Conservation (phyloP, 164 flowering plant species). For the Magnolia kwangsiensis region DNA sequence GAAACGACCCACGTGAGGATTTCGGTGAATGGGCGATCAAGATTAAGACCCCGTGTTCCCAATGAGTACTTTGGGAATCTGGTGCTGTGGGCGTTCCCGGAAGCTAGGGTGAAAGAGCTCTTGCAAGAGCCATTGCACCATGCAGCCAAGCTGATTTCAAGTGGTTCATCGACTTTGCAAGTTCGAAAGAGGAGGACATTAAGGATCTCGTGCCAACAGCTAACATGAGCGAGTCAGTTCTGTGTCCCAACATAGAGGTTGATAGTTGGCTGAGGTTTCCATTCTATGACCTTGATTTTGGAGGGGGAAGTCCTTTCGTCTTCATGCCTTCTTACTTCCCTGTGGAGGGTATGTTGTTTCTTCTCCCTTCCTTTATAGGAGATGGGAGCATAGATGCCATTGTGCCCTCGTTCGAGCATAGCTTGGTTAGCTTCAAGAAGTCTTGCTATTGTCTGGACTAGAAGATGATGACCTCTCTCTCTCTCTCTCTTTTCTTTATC, state of each 20-base stretch:
- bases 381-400: constrained; percentile 11
- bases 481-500: too few species aligned
- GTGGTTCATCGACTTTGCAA: constrained; percentile 19
- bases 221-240: constrained; percentile 11
- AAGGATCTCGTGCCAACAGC: constrained; percentile 28
- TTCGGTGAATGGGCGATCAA: constrained; percentile 27
- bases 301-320: constrained; percentile 26
- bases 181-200: constrained; percentile 12
- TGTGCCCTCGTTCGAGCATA: constrained; percentile 19
- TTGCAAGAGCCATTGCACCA: constrained; percentile 15
- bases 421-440: constrained; percentile 23
- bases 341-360: constrained; percentile 31
- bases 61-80: constrained; percentile 15
- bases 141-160: constrained; percentile 25
- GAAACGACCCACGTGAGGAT: constrained; percentile 25
- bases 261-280: constrained; percentile 37
- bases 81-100: constrained; percentile 38
- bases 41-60: constrained; percentile 13
- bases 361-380: constrained; percentile 28
- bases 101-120: constrained; percentile 25
- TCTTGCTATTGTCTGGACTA: constrained; percentile 21
- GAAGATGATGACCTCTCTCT: too few species aligned
- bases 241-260: constrained; percentile 28
- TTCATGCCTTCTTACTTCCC: constrained; percentile 9
- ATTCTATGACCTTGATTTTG: constrained; percentile 34